These are phyloP conservation scores for Sporisorium reilianum DNA, from an alignment of 1,284 basidiomycete species.

Conservation along the genomic window DNA sequence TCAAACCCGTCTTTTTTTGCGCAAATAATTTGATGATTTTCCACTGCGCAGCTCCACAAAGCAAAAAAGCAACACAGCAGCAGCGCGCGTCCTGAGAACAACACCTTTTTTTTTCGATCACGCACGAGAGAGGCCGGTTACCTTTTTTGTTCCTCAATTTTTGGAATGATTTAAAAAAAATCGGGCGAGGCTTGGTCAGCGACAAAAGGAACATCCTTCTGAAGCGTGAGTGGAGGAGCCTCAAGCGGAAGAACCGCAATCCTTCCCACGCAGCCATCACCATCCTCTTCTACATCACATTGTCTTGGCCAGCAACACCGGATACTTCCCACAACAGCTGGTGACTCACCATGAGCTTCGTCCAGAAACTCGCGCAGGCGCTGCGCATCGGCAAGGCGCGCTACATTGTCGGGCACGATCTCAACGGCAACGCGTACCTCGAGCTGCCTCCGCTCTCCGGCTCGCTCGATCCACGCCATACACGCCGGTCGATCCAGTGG, in stretches of 20 bases:
- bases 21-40: conserved; percentile 19
- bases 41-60: conserved; percentile 17
- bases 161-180: not conserved
- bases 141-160: conserved; percentile 4
- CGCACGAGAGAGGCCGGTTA: conserved; percentile 8
- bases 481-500: conserved; percentile 54
- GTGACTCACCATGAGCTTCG: conserved; percentile 15
- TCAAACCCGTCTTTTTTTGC: conserved; percentile 5
- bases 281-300: not conserved
- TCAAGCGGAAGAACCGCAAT: not conserved
- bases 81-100: conserved; percentile 15
- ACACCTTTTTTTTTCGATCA: conserved; percentile 27
- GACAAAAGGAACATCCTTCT: not conserved
- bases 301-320: not conserved
- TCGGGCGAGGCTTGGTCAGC: conserved; percentile 15
- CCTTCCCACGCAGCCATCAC: not conserved
- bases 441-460: conserved; percentile 60
- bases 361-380: conserved; percentile 26
- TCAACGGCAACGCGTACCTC: conserved; percentile 60
- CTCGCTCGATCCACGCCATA: conserved; percentile 56
- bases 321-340: not conserved
- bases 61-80: conserved; percentile 8
- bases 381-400: conserved; percentile 54
- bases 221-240: not conserved
- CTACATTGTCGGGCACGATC: conserved; percentile 61